Conservation (phyloP, 2,329 filamentous ascomycete genomes). For the Aspergillus brasiliensis region DNA sequence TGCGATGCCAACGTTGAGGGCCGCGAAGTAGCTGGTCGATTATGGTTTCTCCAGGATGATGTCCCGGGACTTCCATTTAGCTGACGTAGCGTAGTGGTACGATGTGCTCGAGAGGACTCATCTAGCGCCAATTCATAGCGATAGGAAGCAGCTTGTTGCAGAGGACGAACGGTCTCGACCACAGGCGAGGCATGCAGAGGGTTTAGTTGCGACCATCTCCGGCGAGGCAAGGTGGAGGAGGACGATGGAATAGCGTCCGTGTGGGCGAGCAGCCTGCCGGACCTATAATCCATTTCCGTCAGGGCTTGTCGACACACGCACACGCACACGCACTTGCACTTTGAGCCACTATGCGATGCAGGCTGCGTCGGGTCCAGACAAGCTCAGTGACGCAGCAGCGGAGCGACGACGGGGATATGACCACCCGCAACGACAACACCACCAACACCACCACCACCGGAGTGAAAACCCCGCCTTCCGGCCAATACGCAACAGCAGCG, state of each 20-base stretch:
- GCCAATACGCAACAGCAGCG: slow-evolving; percentile 9
- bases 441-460: slow-evolving; percentile 11
- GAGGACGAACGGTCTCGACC: slow-evolving; percentile 22
- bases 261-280: slow-evolving; percentile 31
- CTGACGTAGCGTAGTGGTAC: slow-evolving; percentile 37
- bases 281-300: slow-evolving; percentile 36
- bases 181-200: slow-evolving; percentile 27
- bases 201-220: slow-evolving; percentile 34
- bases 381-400: slow-evolving; percentile 4
- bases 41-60: slow-evolving; percentile 29
- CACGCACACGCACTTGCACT: too few relatives aligned
- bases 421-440: background rate
- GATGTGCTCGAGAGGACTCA: slow-evolving; percentile 35
- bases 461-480: slow-evolving; percentile 15
- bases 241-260: slow-evolving; percentile 31
- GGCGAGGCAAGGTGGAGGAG: slow-evolving; percentile 34
- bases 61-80: slow-evolving; percentile 31
- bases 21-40: slow-evolving; percentile 15
- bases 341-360: slow-evolving; percentile 9
- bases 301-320: slow-evolving; percentile 9
- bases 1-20: slow-evolving; percentile 40
- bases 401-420: background rate
- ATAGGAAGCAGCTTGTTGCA: slow-evolving; percentile 26
- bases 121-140: slow-evolving; percentile 30
- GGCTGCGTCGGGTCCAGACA: slow-evolving; percentile 14